A percentile compares a stretch with the other conserved stretches of the same genome.
phyloP scores from a whole-genome alignment of 805 yeast genomes.

The Helenozyma rhizophorensis region DNA sequence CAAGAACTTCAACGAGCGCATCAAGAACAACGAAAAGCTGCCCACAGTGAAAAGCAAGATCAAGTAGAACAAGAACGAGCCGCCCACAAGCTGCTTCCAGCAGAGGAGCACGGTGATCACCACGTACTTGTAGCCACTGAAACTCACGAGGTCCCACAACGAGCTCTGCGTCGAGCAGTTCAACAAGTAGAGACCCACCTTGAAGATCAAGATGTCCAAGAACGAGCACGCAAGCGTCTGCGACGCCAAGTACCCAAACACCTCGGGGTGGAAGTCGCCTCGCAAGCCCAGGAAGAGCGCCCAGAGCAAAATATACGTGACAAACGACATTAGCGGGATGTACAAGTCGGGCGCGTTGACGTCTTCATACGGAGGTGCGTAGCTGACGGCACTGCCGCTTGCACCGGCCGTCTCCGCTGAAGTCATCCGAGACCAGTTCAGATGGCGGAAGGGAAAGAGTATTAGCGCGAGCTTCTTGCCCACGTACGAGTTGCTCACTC shows the following conservation, averaged over 20 bases:
- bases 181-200: constrained; percentile 77
- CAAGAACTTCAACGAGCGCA: constrained; percentile 66
- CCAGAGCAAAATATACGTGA: constrained; percentile 80
- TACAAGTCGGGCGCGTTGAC: constrained; percentile 94
- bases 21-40: constrained; percentile 54
- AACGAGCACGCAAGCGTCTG: constrained; percentile 80
- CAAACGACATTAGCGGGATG: constrained; percentile 89
- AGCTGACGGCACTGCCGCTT: constrained; percentile 29
- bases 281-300: constrained; percentile 80
- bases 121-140: constrained; percentile 92
- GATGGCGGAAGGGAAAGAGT: constrained; percentile 80
- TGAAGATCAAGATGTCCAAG: constrained; percentile 70
- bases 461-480: constrained; percentile 66
- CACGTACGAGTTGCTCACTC: constrained; percentile 87
- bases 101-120: constrained; percentile 61
- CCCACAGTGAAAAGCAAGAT: constrained; percentile 30
- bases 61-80: constrained; percentile 30
- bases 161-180: constrained; percentile 57
- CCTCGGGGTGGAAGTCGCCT: constrained; percentile 90
- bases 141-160: constrained; percentile 79
- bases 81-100: constrained; percentile 42
- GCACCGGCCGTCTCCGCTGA: constrained; percentile 17
- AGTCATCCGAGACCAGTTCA: constrained; percentile 69
- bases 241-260: constrained; percentile 82
- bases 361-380: constrained; percentile 79